Evolutionary conservation across 2,329 filamentous ascomycete species (phyloP).

Genomic region (Pleurostoma richardsiae): DNA sequence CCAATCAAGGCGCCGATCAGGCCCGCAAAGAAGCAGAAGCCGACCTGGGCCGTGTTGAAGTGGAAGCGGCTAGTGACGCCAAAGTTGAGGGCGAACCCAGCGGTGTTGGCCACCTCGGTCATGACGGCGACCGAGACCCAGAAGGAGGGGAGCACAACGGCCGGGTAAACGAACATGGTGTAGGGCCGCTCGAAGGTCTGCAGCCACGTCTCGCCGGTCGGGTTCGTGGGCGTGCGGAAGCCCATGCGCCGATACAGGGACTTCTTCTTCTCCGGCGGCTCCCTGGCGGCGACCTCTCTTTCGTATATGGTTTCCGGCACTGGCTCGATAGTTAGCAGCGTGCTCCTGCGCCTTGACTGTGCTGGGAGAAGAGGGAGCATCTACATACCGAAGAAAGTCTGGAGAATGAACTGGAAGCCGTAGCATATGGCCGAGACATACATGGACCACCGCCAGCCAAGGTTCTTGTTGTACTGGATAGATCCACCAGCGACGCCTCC

Average conservation of each 20-base stretch:
- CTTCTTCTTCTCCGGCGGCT: conserved; percentile 1
- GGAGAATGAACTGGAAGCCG: conserved; percentile 2
- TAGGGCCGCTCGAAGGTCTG: conserved; percentile 10
- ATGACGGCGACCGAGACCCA: conserved; percentile 10
- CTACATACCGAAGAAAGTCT: conserved; percentile 6
- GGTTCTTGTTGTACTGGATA: conserved; percentile 5
- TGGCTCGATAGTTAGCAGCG: background rate
- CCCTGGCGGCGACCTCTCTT: conserved; percentile 1
- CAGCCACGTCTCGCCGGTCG: conserved; percentile 7
- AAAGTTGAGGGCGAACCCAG: conserved; percentile 13
- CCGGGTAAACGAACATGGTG: conserved; percentile 11
- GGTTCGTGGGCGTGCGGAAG: conserved; percentile 10
- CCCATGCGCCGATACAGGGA: conserved; percentile 4
- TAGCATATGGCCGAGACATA: conserved; percentile 8
- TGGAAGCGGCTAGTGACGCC: conserved; percentile 5
- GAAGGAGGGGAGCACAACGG: conserved; percentile 10
- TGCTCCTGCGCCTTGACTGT: too few species aligned
- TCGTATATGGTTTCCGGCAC: conserved; percentile 12
- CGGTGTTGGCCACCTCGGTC: conserved; percentile 13
- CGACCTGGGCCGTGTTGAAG: conserved; percentile 9
- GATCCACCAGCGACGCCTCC: conserved; percentile 10
- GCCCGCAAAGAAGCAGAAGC: conserved; percentile 10
- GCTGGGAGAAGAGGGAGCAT: background rate
- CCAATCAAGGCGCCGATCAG: conserved; percentile 9
- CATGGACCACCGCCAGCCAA: conserved; percentile 12